Percentiles rank a stretch among this genome's conserved stretches.
Evolutionary conservation across 345 rosid genomes (phyloP).

Genomic region (Zanthoxylum bungeanum): DNA sequence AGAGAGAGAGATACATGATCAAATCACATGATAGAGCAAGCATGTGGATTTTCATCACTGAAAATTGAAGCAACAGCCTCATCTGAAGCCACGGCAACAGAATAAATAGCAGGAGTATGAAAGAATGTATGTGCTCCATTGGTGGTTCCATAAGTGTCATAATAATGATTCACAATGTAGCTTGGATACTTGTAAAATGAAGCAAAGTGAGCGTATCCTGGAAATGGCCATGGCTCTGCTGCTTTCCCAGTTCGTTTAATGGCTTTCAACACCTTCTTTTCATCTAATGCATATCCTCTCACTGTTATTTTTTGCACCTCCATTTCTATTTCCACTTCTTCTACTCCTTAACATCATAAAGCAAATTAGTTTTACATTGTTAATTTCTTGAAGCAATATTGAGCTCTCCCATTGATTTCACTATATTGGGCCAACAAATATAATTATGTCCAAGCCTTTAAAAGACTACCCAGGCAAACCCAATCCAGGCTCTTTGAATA

Average conservation of each 20-base stretch:
- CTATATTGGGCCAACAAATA: too few relatives aligned
- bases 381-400: too few relatives aligned
- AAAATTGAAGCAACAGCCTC: conserved; percentile 81
- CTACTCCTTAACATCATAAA: conserved; percentile 46
- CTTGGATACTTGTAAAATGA: too few relatives aligned
- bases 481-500: too few relatives aligned
- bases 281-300: conserved; percentile 66
- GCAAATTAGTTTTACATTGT: too few relatives aligned
- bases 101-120: conserved; percentile 77
- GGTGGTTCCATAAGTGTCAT: conserved; percentile 43
- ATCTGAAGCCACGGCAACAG: conserved; percentile 79
- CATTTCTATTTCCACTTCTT: conserved; percentile 90
- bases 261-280: conserved; percentile 70
- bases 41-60: conserved; percentile 91
- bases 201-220: conserved; percentile 60
- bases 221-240: conserved; percentile 95
- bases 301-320: conserved; percentile 75
- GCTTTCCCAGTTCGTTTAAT: conserved; percentile 71
- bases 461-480: too few relatives aligned
- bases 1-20: too few relatives aligned
- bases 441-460: too few relatives aligned
- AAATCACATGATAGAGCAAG: conserved; percentile 69
- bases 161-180: conserved; percentile 72
- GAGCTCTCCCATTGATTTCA: too few relatives aligned
- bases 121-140: conserved; percentile 61